These are phyloP conservation scores for Beauveria varroae DNA, from an alignment of 2,329 filamentous ascomycete genomes.

Conservation along the genomic window DNA sequence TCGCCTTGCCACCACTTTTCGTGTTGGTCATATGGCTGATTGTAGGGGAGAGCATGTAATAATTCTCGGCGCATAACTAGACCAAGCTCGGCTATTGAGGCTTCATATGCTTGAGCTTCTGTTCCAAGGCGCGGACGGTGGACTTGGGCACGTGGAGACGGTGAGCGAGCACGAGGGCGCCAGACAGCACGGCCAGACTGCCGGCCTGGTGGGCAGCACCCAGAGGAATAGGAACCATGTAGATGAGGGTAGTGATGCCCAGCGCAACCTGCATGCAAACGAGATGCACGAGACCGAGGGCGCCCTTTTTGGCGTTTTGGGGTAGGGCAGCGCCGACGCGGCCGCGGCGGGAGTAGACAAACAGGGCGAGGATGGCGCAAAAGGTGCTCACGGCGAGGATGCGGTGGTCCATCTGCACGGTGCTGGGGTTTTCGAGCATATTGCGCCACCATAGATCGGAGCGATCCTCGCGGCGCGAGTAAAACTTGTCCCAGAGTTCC, in stretches of 20 bases:
- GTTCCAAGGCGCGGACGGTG: conserved; percentile 53
- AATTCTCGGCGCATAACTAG: background rate
- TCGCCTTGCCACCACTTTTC: background rate
- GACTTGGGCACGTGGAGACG: conserved; percentile 66
- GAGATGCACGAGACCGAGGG: conserved; percentile 75
- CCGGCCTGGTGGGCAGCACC: conserved; percentile 92
- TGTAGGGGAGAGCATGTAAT: conserved; percentile 5
- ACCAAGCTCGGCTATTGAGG: conserved; percentile 21
- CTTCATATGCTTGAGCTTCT: conserved; percentile 31
- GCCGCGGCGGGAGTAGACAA: conserved; percentile 68
- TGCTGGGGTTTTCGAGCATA: conserved; percentile 90
- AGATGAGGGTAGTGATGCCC: conserved; percentile 85
- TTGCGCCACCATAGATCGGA: conserved; percentile 95
- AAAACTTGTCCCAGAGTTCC: conserved; percentile 81
- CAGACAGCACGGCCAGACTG: conserved; percentile 74
- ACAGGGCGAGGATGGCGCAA: conserved; percentile 69
- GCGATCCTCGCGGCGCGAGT: conserved; percentile 68
- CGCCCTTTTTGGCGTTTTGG: conserved; percentile 55
- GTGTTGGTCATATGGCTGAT: background rate
- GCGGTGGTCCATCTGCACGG: conserved; percentile 93
- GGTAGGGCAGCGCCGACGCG: conserved; percentile 53
- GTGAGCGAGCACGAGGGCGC: conserved; percentile 71
- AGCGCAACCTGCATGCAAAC: conserved; percentile 75
- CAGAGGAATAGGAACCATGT: conserved; percentile 82
- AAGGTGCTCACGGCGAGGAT: conserved; percentile 88